Evolutionary conservation across 2,329 filamentous ascomycete species (phyloP).

Genomic region (Aspergillus oerlinghausenensis): DNA sequence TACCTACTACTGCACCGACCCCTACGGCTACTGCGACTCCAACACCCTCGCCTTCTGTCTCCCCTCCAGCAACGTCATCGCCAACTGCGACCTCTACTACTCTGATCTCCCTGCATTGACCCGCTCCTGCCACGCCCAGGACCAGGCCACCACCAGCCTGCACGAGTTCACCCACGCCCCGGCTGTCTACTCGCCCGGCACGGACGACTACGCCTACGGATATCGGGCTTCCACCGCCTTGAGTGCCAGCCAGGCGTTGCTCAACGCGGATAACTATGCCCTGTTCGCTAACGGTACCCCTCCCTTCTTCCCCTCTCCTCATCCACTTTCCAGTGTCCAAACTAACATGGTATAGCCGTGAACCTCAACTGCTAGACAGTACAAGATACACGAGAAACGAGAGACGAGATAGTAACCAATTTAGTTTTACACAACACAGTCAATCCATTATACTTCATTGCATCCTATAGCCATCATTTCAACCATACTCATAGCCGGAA

Average conservation of each 20-base stretch:
- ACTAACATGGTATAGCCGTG: conserved; percentile 4
- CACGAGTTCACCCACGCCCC: conserved; percentile 64
- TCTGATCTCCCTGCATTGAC: conserved; percentile 47
- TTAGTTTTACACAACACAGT: too few relatives aligned
- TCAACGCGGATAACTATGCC: conserved; percentile 62
- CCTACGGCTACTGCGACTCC: conserved; percentile 48
- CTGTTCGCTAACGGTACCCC: conserved; percentile 48
- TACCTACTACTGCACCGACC: conserved; percentile 57
- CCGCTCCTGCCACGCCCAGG: conserved; percentile 57
- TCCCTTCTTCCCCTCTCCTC: neutral
- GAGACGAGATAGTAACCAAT: neutral
- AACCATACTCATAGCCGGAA: neutral
- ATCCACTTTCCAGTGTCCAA: too few relatives aligned
- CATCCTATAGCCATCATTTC: too few relatives aligned
- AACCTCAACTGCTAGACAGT: conserved; percentile 9
- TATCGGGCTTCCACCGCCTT: conserved; percentile 49
- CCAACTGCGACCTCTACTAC: conserved; percentile 59
- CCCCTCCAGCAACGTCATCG: conserved; percentile 51
- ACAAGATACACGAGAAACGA: neutral
- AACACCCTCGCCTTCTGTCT: conserved; percentile 60
- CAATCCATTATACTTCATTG: too few relatives aligned
- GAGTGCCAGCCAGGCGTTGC: conserved; percentile 48
- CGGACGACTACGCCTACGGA: conserved; percentile 56
- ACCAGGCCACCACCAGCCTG: conserved; percentile 60
- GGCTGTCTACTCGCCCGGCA: conserved; percentile 49